phyloP scores from a whole-genome alignment of 352 stramenopile species.

The Pythium apleroticum region DNA sequence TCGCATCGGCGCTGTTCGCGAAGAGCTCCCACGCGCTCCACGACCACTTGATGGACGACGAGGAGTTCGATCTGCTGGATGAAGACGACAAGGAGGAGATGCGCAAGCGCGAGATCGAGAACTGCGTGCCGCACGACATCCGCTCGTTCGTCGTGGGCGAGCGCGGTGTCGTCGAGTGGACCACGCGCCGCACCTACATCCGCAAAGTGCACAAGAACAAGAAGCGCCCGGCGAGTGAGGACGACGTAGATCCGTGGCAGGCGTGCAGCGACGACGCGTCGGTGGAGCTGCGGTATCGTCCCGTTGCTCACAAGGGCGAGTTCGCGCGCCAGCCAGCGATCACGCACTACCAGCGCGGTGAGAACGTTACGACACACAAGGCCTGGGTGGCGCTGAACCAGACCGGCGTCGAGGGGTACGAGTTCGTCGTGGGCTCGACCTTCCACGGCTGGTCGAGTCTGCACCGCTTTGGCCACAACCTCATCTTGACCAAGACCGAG shows the following conservation, averaged over 20 bases:
- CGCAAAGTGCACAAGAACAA: slow-evolving; percentile 52
- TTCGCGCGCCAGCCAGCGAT: slow-evolving; percentile 51
- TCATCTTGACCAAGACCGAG: slow-evolving; percentile 38
- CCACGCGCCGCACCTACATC: slow-evolving; percentile 72
- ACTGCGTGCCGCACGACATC: slow-evolving; percentile 83
- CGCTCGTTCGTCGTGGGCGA: slow-evolving; percentile 60
- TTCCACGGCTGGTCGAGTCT: slow-evolving; percentile 80
- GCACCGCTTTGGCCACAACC: slow-evolving; percentile 56
- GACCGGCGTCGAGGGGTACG: slow-evolving; percentile 33
- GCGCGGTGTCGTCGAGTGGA: slow-evolving; percentile 66
- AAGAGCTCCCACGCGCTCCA: slow-evolving; percentile 20
- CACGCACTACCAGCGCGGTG: slow-evolving; percentile 48
- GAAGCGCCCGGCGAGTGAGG: slow-evolving; percentile 31
- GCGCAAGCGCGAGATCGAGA: slow-evolving; percentile 80
- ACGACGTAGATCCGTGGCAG: slow-evolving; percentile 53
- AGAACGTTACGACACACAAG: slow-evolving; percentile 67
- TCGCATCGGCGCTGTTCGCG: slow-evolving; percentile 15
- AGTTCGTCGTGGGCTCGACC: slow-evolving; percentile 76
- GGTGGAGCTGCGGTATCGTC: slow-evolving; percentile 58
- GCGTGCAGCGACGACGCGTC: slow-evolving; percentile 64
- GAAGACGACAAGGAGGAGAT: slow-evolving; percentile 60
- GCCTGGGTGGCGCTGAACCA: slow-evolving; percentile 53
- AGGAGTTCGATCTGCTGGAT: slow-evolving; percentile 39
- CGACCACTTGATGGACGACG: slow-evolving; percentile 41
- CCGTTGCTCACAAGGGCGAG: slow-evolving; percentile 32